Base-by-base conservation (phyloP, 495 filamentous ascomycete species). In the Neurospora sp. region DNA sequence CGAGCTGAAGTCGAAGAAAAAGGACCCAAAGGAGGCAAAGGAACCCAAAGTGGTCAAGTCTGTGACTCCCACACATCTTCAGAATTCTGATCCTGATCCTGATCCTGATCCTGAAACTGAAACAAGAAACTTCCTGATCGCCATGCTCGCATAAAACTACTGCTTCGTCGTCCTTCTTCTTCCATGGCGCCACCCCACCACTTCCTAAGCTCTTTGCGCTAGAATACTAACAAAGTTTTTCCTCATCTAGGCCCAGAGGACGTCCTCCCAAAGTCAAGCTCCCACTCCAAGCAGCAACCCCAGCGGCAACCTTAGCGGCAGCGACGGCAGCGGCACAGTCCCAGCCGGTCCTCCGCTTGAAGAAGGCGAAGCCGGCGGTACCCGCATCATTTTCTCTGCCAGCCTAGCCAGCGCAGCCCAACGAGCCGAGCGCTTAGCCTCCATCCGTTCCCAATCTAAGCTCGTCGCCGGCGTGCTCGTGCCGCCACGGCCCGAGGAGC, bases 401-500 rank as follows among this genome's bases (percentile, higher is more conserved):
- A 89, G 88, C 40, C 86, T 95, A 74, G 90, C 90, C 54, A 92
- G 84, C 42, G 83, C 84, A 5, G 91, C 71, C 88, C 92, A 75
- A 88, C 88, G 78, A 84, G 91, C 78, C 85, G 91, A 75, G 82
- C 88, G 76, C 81, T 88, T 76, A 84, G 92, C 76, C 87, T 89
- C 74, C 77, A 89, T 78, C 82, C 87, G 74, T 82, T 85, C 59
- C 40, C 75, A 78, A 54, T 88, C 83, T 77, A 87, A 85, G 59
- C 85, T 88, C 18, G 83, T 97, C 75, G 93, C 93, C 14, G 94
- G 94, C 38, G 88, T 97, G 12, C 84, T 88, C 72, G 92, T 97
- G 5, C 94, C 94, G 12, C 94, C 94, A 20, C 86, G 88, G 16
- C 96, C 96, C 9, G 87, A 89, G 71, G 96, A 99, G 81, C 96